Base-by-base conservation (phyloP, 2,329 filamentous ascomycete species). In the Colletotrichum paranaense region DNA sequence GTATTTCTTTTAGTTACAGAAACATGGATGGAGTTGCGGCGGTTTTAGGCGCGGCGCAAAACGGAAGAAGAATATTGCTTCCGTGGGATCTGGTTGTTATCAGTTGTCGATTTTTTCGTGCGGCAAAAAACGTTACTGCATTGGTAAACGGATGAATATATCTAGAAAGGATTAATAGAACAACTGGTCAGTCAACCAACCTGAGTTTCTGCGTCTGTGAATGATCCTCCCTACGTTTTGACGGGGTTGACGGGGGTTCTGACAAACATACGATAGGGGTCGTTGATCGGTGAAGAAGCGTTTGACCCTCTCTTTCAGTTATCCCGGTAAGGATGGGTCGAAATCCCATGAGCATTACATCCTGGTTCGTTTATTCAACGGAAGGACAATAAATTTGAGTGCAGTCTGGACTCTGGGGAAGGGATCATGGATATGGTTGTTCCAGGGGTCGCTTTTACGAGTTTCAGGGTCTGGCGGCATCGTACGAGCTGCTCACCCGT, bases 391-490 rank as follows among this genome's bases (percentile, higher is more conserved):
- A 22, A 2, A 22, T 22, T 22, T 22, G 22, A 22, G 22, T 22
- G 22, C 22, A 22, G 38, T 42, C 38, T 42, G 59, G 66, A 49
- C 24, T 53, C 42, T 49, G 28, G 26, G 9, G 42, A 24, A 22
- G 19, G 19, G 38, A 5, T 16, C 38, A 22, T 42, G 46, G 24
- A 6, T 49, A 4, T 22, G 26, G 5, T 26, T 35, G 26, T 22
- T 46, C 53, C 53, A 22, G 26, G 53, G 58, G 72, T 71, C 74
- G 72, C 74, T 74, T 56, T 49, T 49, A 35, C 64, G 38, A 16
- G 74, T 75, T 74, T 75, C 74, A 75, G 60, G 32, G 42, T 59
- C 63, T 35, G 53, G 64, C 66, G 60, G 60, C 65, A 70, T 75
- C 73, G 70, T 75, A 73, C 70, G 69, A 73, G 46, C 58, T 53